phyloP scores from a whole-genome alignment of 2,329 filamentous ascomycete genomes.

The Blastomyces parvus region DNA sequence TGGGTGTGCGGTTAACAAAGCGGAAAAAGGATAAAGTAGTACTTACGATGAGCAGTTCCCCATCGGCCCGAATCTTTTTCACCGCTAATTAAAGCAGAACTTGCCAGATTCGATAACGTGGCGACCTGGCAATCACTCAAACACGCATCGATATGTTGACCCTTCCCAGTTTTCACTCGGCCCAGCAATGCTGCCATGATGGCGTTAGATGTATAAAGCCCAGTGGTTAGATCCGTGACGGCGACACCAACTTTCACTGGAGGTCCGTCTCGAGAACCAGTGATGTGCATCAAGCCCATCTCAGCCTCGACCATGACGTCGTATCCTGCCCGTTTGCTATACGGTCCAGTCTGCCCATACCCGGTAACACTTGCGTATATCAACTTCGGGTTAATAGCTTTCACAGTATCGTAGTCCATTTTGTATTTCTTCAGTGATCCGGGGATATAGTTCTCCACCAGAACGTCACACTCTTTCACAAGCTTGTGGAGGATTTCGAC shows the following conservation, averaged over 20 bases:
- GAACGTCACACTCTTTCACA: slow-evolving; percentile 73
- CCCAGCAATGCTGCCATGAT: slow-evolving; percentile 89
- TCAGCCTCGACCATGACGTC: slow-evolving; percentile 99
- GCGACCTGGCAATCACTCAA: slow-evolving; percentile 93
- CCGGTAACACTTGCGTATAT: slow-evolving; percentile 96
- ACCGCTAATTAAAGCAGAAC: slow-evolving; percentile 79
- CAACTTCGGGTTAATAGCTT: slow-evolving; percentile 69
- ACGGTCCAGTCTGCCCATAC: slow-evolving; percentile 91
- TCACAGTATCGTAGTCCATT: slow-evolving; percentile 77
- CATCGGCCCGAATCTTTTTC: slow-evolving; percentile 80
- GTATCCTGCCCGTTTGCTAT: slow-evolving; percentile 79
- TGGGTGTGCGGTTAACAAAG: background rate
- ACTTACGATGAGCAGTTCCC: slow-evolving; percentile 86
- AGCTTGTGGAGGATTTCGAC: slow-evolving; percentile 81
- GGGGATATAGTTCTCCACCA: slow-evolving; percentile 95
- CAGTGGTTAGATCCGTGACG: slow-evolving; percentile 91
- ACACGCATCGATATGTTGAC: slow-evolving; percentile 86
- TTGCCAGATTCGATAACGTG: slow-evolving; percentile 89
- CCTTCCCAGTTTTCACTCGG: slow-evolving; percentile 62
- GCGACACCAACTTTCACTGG: slow-evolving; percentile 97
- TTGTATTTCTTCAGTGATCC: slow-evolving; percentile 80
- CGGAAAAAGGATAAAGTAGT: slow-evolving; percentile 7
- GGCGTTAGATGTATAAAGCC: slow-evolving; percentile 86
- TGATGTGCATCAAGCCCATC: slow-evolving; percentile 98
- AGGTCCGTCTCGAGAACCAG: slow-evolving; percentile 73